These are phyloP conservation scores for Melastoma malabathricum DNA, from an alignment of 345 rosid genomes.

Conservation along the genomic window DNA sequence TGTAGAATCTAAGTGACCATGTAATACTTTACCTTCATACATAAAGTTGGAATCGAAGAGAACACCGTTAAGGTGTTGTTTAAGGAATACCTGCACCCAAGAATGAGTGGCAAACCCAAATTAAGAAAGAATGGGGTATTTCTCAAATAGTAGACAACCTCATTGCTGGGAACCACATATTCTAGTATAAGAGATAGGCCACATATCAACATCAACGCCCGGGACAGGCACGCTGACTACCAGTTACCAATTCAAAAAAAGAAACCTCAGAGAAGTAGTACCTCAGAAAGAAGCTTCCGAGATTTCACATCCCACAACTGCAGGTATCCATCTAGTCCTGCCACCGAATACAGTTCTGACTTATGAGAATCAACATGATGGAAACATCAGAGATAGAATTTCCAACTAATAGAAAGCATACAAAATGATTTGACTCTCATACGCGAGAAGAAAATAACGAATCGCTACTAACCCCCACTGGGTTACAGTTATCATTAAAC, in stretches of 20 bases:
- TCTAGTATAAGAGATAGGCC: not conserved
- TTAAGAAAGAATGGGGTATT: too few relatives aligned
- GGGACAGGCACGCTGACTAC: too few relatives aligned
- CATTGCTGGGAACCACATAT: too few relatives aligned
- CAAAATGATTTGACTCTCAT: too few relatives aligned
- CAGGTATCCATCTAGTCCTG: constrained; percentile 83
- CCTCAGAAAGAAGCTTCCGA: constrained; percentile 38
- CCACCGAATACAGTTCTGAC: constrained; percentile 5
- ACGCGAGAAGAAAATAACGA: too few relatives aligned
- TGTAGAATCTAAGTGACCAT: too few relatives aligned
- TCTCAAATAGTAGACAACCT: not conserved
- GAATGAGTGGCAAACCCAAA: not conserved
- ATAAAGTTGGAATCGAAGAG: constrained; percentile 56
- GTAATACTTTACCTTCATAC: constrained; percentile 49
- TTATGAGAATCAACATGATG: not conserved
- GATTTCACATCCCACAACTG: constrained; percentile 73
- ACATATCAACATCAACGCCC: not conserved
- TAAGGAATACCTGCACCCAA: constrained; percentile 67
- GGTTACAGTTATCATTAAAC: too few relatives aligned
- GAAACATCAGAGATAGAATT: too few relatives aligned
- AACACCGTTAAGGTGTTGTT: constrained; percentile 76
- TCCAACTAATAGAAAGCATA: too few relatives aligned
- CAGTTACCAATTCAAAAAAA: too few relatives aligned
- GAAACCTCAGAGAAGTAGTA: too few relatives aligned
- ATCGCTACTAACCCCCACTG: too few relatives aligned